Base-by-base conservation (phyloP, 2,329 filamentous ascomycete species). In the Xylaria sp. region DNA sequence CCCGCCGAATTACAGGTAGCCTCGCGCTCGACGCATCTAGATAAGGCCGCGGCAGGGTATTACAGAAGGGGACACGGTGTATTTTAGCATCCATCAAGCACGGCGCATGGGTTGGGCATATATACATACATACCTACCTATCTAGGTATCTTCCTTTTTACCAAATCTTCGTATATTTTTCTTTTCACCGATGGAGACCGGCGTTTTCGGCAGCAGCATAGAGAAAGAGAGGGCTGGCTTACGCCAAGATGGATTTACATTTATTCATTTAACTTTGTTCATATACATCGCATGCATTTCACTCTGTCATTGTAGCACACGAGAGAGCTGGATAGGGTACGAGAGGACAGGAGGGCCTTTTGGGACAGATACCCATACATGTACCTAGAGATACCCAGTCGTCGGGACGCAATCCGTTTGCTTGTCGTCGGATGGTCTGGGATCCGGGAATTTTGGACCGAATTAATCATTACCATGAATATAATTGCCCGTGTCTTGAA, bases 221-320 rank as follows among this genome's bases (percentile, higher is more conserved):
- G 47, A 54, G 53, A 52, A 54, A 25, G 23, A 19, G 35, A n/a
- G 12, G 60, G 45, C 23, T 40, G 57, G 61, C 61, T 63, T 63
- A 56, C 56, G 56, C 57, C 61, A 23, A 31, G n/a, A 50, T 21
- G 33, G 38, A 37, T 46, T 53, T 6, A 8, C n/a, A 45, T 28
- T 40, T 28, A 25, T 11, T 35, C 28, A 31, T 31, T 31, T 31
- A 9, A 31, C 9, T 31, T 4, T 4, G 28, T 31, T 31, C 9
- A 31, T 31, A 5, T 31, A 31, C 9, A 31, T 31, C 28, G 28
- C 28, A 9, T 31, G 28, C 28, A n/a, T n/a, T 33, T 37, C 17
- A 46, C 17, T 33, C n/a, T n/a, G n/a, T n/a, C n/a, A n/a, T n/a
- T n/a, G n/a, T n/a, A n/a, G n/a, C n/a, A n/a, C n/a, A n/a, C n/a